These are phyloP conservation scores for Lasiodiplodia citricola DNA, from an alignment of 2,329 filamentous ascomycete species.

Conservation along the genomic window DNA sequence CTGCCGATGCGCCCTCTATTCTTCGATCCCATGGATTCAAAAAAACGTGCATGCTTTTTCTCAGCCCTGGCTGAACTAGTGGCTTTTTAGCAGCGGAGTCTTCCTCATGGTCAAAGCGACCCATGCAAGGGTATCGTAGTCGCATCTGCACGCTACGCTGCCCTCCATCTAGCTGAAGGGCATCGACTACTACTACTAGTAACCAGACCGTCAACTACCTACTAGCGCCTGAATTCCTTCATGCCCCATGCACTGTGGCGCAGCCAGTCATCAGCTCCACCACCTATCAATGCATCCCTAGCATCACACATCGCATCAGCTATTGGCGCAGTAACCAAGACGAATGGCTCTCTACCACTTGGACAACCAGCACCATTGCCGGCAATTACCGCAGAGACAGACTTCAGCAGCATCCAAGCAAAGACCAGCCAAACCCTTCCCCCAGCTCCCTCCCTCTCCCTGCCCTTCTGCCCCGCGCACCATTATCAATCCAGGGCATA, in stretches of 20 bases:
- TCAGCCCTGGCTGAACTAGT: neutral
- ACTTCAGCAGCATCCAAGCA: no score
- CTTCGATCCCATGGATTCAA: neutral
- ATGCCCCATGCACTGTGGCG: neutral
- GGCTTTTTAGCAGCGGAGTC: neutral
- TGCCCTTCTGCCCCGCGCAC: neutral
- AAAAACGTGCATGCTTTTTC: neutral
- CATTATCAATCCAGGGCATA: conserved; percentile 11
- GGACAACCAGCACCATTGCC: no score
- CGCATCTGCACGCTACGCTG: neutral
- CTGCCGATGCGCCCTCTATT: neutral
- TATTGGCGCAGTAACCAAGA: no score
- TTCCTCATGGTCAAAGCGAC: neutral
- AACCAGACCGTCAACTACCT: neutral
- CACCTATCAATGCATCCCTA: no score
- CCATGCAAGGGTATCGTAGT: neutral
- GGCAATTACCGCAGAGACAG: no score
- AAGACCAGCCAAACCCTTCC: no score
- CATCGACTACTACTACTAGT: neutral
- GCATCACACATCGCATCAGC: no score
- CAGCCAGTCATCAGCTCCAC: no score
- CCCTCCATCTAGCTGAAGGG: neutral
- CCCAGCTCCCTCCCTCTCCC: neutral
- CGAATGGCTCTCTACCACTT: no score
- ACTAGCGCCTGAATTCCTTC: neutral